phyloP scores from a whole-genome alignment of 352 stramenopile genomes.

The Phytophthora constricta region DNA sequence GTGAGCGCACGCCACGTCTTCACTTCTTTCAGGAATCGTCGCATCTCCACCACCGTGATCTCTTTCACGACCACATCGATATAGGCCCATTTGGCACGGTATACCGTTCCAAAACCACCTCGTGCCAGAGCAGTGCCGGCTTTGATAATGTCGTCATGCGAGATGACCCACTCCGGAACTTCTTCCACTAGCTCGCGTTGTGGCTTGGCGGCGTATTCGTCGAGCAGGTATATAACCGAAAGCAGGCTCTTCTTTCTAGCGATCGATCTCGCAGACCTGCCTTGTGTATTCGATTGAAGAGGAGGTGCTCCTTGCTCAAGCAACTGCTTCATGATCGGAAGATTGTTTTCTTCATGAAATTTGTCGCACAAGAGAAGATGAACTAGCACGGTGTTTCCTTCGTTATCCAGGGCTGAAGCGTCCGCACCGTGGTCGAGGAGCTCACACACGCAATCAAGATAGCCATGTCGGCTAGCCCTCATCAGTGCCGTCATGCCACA shows the following conservation, averaged over 20 bases:
- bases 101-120: background rate
- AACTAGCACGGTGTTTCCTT: slow-evolving; percentile 11
- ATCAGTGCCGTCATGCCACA: too few relatives aligned
- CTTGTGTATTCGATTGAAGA: background rate
- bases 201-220: too few relatives aligned
- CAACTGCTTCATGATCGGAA: slow-evolving; percentile 21
- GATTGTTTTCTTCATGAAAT: slow-evolving; percentile 18
- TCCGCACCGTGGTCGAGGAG: too few relatives aligned
- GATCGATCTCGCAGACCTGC: background rate
- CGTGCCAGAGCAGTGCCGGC: background rate
- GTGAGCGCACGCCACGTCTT: slow-evolving; percentile 16
- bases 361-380: background rate
- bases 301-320: slow-evolving; percentile 10
- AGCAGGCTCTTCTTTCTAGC: background rate
- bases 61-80: background rate
- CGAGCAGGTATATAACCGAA: too few relatives aligned
- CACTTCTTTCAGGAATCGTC: slow-evolving; percentile 15
- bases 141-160: background rate
- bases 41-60: background rate
- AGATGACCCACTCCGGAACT: background rate
- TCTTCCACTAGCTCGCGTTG: too few relatives aligned
- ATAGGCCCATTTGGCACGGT: background rate
- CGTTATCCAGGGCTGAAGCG: slow-evolving; percentile 8
- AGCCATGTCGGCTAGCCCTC: too few relatives aligned
- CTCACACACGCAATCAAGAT: too few relatives aligned